A percentile compares a stretch with the other conserved stretches of the same genome.
These are phyloP conservation scores for Ophiostoma quercus DNA, from an alignment of 2,329 filamentous ascomycete genomes.

Conservation along the genomic window DNA sequence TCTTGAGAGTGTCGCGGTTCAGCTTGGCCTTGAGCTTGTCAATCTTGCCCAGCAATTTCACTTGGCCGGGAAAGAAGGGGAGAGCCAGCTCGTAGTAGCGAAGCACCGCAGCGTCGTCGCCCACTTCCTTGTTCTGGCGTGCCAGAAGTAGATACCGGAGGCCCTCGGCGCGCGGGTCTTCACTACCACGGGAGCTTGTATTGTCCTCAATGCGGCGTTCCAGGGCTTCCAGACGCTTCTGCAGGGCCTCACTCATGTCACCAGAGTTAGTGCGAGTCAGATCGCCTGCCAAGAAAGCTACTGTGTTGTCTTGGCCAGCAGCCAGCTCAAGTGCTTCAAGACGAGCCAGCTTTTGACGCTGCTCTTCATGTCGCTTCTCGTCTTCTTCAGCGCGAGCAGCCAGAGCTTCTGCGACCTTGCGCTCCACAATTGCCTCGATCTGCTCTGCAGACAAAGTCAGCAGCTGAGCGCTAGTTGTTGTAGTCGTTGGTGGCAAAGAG, in stretches of 20 bases:
- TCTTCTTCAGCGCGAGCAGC: conserved; percentile 61
- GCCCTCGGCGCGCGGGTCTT: conserved; percentile 74
- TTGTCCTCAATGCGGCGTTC: conserved; percentile 75
- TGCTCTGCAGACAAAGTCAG: conserved; percentile 56
- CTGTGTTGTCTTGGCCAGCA: conserved; percentile 7
- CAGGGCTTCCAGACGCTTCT: conserved; percentile 73
- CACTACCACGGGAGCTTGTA: conserved; percentile 39
- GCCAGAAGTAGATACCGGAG: conserved; percentile 84
- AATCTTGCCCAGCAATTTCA: conserved; percentile 69
- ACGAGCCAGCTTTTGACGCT: conserved; percentile 34
- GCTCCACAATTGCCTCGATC: conserved; percentile 88
- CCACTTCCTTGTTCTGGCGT: conserved; percentile 79
- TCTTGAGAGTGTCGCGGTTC: conserved; percentile 28
- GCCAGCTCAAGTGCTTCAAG: conserved; percentile 28
- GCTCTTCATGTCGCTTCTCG: conserved; percentile 34
- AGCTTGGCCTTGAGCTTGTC: conserved; percentile 55
- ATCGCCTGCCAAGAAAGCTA: conserved; percentile 28
- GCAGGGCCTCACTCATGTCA: conserved; percentile 66
- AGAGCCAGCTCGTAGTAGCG: conserved; percentile 81
- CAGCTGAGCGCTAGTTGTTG: conserved; percentile 11
- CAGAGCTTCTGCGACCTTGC: conserved; percentile 83
- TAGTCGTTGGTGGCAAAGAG: conserved; percentile 30
- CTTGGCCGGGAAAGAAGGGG: conserved; percentile 79
- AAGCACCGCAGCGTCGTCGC: conserved; percentile 71
- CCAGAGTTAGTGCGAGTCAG: background rate